phyloP scores from a whole-genome alignment of 805 yeast genomes.

The Sungouiella thailandica region DNA sequence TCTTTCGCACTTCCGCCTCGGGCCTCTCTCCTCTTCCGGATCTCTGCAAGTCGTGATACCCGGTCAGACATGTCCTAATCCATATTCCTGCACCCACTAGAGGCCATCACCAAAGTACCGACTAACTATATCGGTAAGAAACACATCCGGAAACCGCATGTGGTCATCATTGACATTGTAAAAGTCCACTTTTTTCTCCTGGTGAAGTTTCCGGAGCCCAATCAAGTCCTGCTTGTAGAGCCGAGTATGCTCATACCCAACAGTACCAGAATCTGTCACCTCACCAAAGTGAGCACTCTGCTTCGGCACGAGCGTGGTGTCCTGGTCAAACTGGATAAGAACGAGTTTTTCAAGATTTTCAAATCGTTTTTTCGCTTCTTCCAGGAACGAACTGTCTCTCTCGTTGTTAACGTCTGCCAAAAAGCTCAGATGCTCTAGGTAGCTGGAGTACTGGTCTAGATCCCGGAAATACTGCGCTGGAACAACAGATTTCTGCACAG shows the following conservation, averaged over 20 bases:
- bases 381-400: constrained; percentile 21
- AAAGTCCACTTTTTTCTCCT: constrained; percentile 42
- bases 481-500: constrained; percentile 51
- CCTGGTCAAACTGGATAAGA: constrained; percentile 54
- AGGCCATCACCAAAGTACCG: constrained; percentile 36
- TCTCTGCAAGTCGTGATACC: constrained; percentile 14
- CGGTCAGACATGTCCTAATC: constrained; percentile 3
- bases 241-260: constrained; percentile 44
- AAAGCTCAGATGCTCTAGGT: constrained; percentile 52
- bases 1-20: too few species aligned
- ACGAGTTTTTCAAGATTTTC: constrained; percentile 47
- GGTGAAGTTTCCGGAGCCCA: constrained; percentile 50
- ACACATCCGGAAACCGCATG: constrained; percentile 56
- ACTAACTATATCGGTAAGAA: constrained; percentile 39
- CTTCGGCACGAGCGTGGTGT: constrained; percentile 67
- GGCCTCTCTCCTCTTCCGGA: constrained; percentile 11
- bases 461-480: constrained; percentile 80
- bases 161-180: constrained; percentile 53
- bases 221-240: constrained; percentile 51
- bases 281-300: constrained; percentile 69
- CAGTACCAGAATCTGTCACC: constrained; percentile 38
- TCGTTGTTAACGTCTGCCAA: constrained; percentile 70
- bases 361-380: constrained; percentile 41
- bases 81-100: constrained; percentile 4
- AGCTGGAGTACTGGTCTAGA: constrained; percentile 46